Percentiles rank a stretch among this genome's conserved stretches.
Evolutionary conservation across 2,329 filamentous ascomycete species (phyloP).

Genomic region (Verticillium isaacii): DNA sequence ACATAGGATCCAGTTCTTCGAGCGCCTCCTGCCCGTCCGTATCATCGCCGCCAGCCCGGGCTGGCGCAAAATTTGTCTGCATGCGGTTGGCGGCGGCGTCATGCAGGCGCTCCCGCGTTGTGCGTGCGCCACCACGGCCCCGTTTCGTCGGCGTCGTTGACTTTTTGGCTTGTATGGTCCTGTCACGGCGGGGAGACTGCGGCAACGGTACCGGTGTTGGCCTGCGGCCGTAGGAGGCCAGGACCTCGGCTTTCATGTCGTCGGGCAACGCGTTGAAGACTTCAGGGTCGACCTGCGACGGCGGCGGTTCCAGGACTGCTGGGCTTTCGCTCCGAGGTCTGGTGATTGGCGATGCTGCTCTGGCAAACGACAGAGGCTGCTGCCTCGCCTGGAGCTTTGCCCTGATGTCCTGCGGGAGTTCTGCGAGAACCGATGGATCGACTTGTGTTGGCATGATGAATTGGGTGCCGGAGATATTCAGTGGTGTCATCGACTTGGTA

Average conservation of each 20-base stretch:
- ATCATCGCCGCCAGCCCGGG: conserved; percentile 11
- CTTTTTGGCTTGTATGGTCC: conserved; percentile 46
- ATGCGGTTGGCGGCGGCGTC: conserved; percentile 56
- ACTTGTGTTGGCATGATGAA: conserved; percentile 84
- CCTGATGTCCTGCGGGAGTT: conserved; percentile 79
- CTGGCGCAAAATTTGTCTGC: conserved; percentile 65
- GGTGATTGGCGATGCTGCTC: conserved; percentile 22
- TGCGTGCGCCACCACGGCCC: conserved; percentile 34
- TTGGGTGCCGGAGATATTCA: conserved; percentile 83
- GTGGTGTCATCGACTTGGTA: conserved; percentile 55
- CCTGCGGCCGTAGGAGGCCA: conserved; percentile 60
- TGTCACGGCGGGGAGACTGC: conserved; percentile 54
- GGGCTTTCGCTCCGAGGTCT: conserved; percentile 36
- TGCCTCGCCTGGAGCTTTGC: conserved; percentile 49
- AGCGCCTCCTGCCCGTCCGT: conserved; percentile 24
- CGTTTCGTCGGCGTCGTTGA: conserved; percentile 64
- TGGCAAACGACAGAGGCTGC: conserved; percentile 13
- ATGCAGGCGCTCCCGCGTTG: conserved; percentile 44
- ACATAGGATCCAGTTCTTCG: conserved; percentile 60
- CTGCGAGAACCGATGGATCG: conserved; percentile 76
- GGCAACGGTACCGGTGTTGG: conserved; percentile 24
- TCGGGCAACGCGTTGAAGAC: conserved; percentile 79
- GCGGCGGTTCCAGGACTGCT: conserved; percentile 43
- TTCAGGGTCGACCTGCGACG: conserved; percentile 80
- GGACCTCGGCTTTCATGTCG: conserved; percentile 78